Evolutionary conservation across 2,329 filamentous ascomycete genomes (phyloP), one percentile per base, ranked within the genome.

Genomic region (Aquanectria penicillioides): DNA sequence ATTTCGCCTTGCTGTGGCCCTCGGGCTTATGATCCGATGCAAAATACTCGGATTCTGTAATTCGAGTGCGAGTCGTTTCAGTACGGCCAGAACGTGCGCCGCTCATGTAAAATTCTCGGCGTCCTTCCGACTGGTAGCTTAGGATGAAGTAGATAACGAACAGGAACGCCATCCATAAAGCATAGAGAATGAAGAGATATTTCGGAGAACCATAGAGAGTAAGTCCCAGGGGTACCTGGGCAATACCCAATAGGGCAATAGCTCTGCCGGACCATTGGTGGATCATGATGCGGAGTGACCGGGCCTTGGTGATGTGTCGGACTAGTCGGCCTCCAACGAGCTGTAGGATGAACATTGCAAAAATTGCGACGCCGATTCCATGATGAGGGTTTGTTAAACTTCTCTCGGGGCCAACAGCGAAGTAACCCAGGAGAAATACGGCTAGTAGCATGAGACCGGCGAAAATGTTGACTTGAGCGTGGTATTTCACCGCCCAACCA

Each of bases 131-230:
- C 40, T 86, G 81, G 75, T 91, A 96, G 64, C 89, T 90, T 28
- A 97, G 80, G 53, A 94, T 80, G 69, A 98, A 96, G 75, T 93
- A 97, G 12, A 87, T 64, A 2, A 93, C 69, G 13, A 97, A 66
- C 28, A 97, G 78, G 15, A 91, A 82, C 23, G 87, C 86, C 73
- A 90, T 89, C 81, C 90, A 94, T 1, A 98, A 63, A 0, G 94
- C 85, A 71, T 91, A 99, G 4, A 98, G 80, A 49, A 99, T 88
- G 74, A 98, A 99, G 4, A 94, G 83, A 31, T 85, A 86, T 69
- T 90, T 87, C 5, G 95, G 94, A 25, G 94, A 97, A 6, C 95
- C 95, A 70, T 97, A 99, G 1, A 99, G 82, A 0, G 94, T 94
- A 41, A 99, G 81, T 0, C 95, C 95, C 1, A 99, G 82, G 0